Conservation (phyloP, 306 rosid genomes). For the Sindora glabra region DNA sequence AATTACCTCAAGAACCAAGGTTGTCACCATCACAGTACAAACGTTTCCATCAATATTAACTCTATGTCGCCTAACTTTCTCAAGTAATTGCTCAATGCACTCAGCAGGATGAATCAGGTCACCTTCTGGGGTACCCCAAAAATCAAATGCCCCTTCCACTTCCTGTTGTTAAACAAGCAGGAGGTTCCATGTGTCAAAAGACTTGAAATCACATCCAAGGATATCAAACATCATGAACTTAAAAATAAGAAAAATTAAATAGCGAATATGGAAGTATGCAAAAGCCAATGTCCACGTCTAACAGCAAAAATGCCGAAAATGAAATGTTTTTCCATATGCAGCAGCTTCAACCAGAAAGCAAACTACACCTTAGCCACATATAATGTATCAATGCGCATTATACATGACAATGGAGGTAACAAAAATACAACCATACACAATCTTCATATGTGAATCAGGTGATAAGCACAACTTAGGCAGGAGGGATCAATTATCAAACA, state of each 20-base stretch:
- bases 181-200: background rate
- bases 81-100: constrained; percentile 79
- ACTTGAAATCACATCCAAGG: background rate
- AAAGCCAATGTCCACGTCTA: background rate
- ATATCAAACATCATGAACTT: background rate
- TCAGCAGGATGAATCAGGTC: constrained; percentile 81
- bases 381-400: background rate
- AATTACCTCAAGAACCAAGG: constrained; percentile 70
- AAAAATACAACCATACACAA: background rate
- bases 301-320: background rate
- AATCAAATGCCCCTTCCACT: constrained; percentile 49
- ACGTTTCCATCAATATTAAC: constrained; percentile 85
- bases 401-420: background rate
- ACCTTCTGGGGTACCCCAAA: constrained; percentile 87
- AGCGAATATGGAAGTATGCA: too few species aligned
- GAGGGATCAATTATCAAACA: background rate
- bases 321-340: background rate
- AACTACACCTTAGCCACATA: background rate
- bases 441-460: background rate
- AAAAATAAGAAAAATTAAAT: background rate
- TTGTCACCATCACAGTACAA: constrained; percentile 78
- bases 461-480: background rate
- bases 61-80: constrained; percentile 77
- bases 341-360: background rate
- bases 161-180: constrained; percentile 42